Conservation (phyloP, 768 basidiomycete genomes). For the Mycena rosella region DNA sequence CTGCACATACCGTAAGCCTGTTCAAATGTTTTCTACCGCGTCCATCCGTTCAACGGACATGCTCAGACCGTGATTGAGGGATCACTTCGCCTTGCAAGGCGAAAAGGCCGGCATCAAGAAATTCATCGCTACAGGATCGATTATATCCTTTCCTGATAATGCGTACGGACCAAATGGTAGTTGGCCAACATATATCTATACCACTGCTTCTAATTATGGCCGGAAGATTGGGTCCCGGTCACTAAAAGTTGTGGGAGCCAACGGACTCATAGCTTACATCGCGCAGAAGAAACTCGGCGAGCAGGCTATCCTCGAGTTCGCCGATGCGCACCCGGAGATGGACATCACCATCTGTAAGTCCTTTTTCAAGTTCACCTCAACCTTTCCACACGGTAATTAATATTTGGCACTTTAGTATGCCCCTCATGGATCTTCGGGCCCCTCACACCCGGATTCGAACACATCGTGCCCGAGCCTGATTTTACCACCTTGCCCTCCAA, state of each 20-base stretch:
- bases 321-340: conserved; percentile 35
- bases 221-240: too few relatives aligned
- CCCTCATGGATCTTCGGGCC: conserved; percentile 45
- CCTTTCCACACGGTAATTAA: too few relatives aligned
- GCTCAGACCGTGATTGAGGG: too few relatives aligned
- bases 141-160: conserved; percentile 26
- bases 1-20: conserved; percentile 12
- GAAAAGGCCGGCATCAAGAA: conserved; percentile 40
- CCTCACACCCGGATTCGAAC: conserved; percentile 39
- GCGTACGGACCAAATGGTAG: conserved; percentile 27
- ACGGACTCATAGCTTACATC: too few relatives aligned
- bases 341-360: conserved; percentile 36
- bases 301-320: conserved; percentile 30
- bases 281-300: too few relatives aligned
- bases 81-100: conserved; percentile 43
- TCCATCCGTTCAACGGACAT: too few relatives aligned
- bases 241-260: too few relatives aligned
- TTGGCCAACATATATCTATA: too few relatives aligned
- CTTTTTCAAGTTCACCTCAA: too few relatives aligned
- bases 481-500: too few relatives aligned
- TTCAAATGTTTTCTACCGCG: not conserved
- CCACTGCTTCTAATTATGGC: too few relatives aligned
- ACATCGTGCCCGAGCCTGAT: conserved; percentile 34
- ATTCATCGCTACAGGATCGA: conserved; percentile 41
- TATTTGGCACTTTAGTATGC: too few relatives aligned